phyloP scores from a whole-genome alignment of 441 rosid genomes.

The Pelargonium australe region DNA sequence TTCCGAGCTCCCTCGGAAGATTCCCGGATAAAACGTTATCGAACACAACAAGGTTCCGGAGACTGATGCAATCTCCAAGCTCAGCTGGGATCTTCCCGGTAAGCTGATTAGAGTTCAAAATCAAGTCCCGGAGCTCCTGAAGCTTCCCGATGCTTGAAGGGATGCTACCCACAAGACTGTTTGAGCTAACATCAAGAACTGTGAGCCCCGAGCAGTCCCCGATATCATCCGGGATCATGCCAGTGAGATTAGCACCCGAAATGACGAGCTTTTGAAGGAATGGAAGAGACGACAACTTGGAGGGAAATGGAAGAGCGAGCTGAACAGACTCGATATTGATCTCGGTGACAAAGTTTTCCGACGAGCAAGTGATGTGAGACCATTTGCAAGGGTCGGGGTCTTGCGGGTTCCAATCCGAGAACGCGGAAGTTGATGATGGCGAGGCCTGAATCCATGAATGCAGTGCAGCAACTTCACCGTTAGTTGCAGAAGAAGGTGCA shows the following conservation, averaged over 20 bases:
- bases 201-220: conserved; percentile 39
- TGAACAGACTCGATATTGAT: conserved; percentile 45
- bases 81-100: conserved; percentile 78
- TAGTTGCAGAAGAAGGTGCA: conserved; percentile 31
- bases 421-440: conserved; percentile 29
- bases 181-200: conserved; percentile 47
- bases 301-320: conserved; percentile 51
- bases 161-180: conserved; percentile 49
- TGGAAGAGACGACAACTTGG: conserved; percentile 38
- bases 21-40: conserved; percentile 60
- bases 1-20: conserved; percentile 70
- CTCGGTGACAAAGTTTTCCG: conserved; percentile 39
- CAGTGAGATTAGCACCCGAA: conserved; percentile 53
- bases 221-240: conserved; percentile 36
- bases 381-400: conserved; percentile 60
- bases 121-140: conserved; percentile 45
- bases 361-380: conserved; percentile 50
- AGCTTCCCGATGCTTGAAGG: conserved; percentile 54
- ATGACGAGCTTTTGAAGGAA: conserved; percentile 46
- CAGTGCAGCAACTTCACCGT: conserved; percentile 39
- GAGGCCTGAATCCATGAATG: conserved; percentile 52
- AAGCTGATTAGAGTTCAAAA: conserved; percentile 71
- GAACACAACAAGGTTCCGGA: conserved; percentile 47
- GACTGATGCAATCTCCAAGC: conserved; percentile 40
- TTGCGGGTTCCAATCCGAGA: conserved; percentile 47